Conservation (phyloP, 2,329 filamentous ascomycete genomes). For the Bretziella fagacearum region DNA sequence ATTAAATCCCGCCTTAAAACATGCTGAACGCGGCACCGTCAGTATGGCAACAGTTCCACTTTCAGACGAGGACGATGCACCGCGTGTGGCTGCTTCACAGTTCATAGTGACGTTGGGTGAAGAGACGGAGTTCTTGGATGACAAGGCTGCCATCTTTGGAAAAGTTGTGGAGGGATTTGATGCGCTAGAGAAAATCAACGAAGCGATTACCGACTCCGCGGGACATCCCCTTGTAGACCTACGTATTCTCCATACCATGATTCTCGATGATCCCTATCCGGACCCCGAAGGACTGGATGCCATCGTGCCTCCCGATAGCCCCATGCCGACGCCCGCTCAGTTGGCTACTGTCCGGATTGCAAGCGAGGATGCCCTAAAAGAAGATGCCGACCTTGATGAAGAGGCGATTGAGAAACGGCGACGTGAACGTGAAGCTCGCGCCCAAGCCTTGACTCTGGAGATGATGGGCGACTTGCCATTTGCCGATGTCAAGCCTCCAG, state of each 20-base stretch:
- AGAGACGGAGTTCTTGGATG: conserved; percentile 77
- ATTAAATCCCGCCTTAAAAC: conserved; percentile 74
- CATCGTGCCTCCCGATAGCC: conserved; percentile 54
- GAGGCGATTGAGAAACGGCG: conserved; percentile 65
- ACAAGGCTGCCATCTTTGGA: conserved; percentile 87
- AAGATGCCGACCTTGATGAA: conserved; percentile 54
- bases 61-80: conserved; percentile 61
- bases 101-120: conserved; percentile 88
- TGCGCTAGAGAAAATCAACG: conserved; percentile 81
- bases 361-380: conserved; percentile 67
- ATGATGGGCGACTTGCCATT: conserved; percentile 97
- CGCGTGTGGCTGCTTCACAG: conserved; percentile 70
- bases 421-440: conserved; percentile 76
- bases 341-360: conserved; percentile 82
- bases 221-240: conserved; percentile 87
- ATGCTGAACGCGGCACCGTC: conserved; percentile 75
- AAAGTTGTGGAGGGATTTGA: conserved; percentile 95
- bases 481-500: conserved; percentile 89
- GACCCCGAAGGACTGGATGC: conserved; percentile 52
- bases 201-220: conserved; percentile 68
- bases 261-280: conserved; percentile 81
- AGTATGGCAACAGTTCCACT: conserved; percentile 90
- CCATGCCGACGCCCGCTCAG: conserved; percentile 66
- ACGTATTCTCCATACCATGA: conserved; percentile 76
- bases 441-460: conserved; percentile 85